A percentile compares a stretch with the other conserved stretches of the same genome.
phyloP scores from a whole-genome alignment of 2,329 filamentous ascomycete species.

The Trichoderma semiorbis region DNA sequence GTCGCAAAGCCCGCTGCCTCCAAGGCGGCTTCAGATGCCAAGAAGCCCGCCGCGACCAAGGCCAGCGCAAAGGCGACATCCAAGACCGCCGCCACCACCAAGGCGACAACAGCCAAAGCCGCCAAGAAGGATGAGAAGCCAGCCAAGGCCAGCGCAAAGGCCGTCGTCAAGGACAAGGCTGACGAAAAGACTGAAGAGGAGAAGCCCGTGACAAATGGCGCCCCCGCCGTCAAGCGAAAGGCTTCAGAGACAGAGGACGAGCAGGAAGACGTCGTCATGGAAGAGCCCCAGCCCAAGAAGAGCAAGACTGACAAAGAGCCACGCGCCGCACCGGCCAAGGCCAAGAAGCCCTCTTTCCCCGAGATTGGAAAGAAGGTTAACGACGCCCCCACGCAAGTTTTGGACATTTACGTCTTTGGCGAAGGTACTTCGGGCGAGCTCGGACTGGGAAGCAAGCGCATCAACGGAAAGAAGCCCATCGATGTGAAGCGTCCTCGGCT shows the following conservation, averaged over 20 bases:
- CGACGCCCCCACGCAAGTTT: constrained; percentile 31
- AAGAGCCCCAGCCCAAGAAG: constrained; percentile 25
- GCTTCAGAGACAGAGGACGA: constrained; percentile 27
- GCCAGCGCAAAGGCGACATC: constrained; percentile 17
- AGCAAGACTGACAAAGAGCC: constrained; percentile 24
- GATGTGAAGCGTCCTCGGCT: constrained; percentile 80
- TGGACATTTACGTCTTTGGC: constrained; percentile 21
- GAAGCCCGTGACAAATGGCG: constrained; percentile 34
- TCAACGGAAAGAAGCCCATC: constrained; percentile 57
- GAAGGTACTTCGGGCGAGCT: constrained; percentile 19
- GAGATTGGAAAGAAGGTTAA: constrained; percentile 67
- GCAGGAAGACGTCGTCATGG: constrained; percentile 23
- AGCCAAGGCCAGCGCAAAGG: constrained; percentile 25
- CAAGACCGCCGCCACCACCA: constrained; percentile 23
- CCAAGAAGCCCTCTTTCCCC: constrained; percentile 48
- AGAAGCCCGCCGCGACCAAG: constrained; percentile 24
- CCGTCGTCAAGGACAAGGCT: constrained; percentile 23
- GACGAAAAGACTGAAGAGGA: constrained; percentile 36
- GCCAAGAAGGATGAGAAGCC: constrained; percentile 23
- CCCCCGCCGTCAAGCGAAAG: constrained; percentile 29
- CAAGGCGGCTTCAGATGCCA: constrained; percentile 27
- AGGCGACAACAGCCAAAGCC: constrained; percentile 29
- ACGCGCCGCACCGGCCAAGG: constrained; percentile 40
- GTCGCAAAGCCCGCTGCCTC: constrained; percentile 21
- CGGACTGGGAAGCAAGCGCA: constrained; percentile 40